A percentile compares a stretch with the other conserved stretches of the same genome.
Conservation (phyloP, 2,329 filamentous ascomycete species). For the Aspergillus fumigatus region DNA sequence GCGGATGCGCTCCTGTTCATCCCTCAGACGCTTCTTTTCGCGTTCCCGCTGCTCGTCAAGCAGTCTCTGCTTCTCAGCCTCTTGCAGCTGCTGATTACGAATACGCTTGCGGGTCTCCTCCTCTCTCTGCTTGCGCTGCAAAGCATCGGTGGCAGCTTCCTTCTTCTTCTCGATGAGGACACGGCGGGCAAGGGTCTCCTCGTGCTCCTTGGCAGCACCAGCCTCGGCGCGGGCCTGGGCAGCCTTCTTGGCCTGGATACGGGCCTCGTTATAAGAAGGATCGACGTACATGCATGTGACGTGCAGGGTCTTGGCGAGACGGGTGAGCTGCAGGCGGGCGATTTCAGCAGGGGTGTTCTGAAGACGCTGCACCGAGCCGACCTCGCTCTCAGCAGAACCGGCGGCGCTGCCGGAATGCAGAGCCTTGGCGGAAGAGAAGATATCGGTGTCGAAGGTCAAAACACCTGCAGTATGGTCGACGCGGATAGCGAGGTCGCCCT, state of each 20-base stretch:
- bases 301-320: constrained; percentile 84
- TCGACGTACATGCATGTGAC: constrained; percentile 96
- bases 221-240: constrained; percentile 77
- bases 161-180: constrained; percentile 95
- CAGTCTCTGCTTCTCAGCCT: constrained; percentile 83
- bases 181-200: constrained; percentile 77
- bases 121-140: constrained; percentile 86
- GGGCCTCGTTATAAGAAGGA: constrained; percentile 77
- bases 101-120: constrained; percentile 83
- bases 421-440: constrained; percentile 95
- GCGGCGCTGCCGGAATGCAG: constrained; percentile 76
- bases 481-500: constrained; percentile 93
- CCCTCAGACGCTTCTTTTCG: constrained; percentile 77
- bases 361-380: constrained; percentile 81
- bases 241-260: constrained; percentile 70
- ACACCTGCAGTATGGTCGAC: constrained; percentile 94
- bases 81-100: constrained; percentile 79
- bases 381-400: constrained; percentile 82
- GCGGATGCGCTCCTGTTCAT: constrained; percentile 83
- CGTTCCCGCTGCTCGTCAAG: constrained; percentile 90
- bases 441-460: constrained; percentile 94
- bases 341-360: constrained; percentile 98
- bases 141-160: constrained; percentile 83
- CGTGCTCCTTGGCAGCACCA: constrained; percentile 88
- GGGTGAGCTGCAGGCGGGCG: constrained; percentile 87